phyloP scores from a whole-genome alignment of 2,329 filamentous ascomycete genomes.

The Colletotrichum caudatum region DNA sequence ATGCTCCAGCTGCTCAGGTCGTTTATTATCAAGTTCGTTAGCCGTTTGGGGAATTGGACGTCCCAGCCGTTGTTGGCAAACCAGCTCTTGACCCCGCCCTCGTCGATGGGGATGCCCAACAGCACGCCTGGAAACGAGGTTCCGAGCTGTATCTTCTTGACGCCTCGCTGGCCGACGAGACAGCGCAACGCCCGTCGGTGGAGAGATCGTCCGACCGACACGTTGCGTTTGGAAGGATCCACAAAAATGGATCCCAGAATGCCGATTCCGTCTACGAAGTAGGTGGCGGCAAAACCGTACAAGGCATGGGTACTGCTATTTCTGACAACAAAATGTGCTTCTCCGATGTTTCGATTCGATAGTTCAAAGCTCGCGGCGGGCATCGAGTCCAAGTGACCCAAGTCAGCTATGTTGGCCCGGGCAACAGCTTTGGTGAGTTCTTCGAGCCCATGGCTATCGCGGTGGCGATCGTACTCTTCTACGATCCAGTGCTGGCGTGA shows the following conservation, averaged over 20 bases:
- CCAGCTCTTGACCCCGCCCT: slow-evolving; percentile 75
- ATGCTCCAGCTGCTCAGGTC: slow-evolving; percentile 80
- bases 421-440: slow-evolving; percentile 79
- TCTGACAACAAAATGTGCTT: slow-evolving; percentile 90
- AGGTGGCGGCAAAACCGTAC: slow-evolving; percentile 93
- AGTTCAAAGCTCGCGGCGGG: slow-evolving; percentile 82
- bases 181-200: slow-evolving; percentile 86
- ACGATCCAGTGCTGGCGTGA: slow-evolving; percentile 97
- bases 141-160: slow-evolving; percentile 86
- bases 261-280: slow-evolving; percentile 78
- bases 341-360: slow-evolving; percentile 76
- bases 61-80: slow-evolving; percentile 94
- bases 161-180: slow-evolving; percentile 74
- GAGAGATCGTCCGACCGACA: slow-evolving; percentile 90
- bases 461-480: slow-evolving; percentile 84
- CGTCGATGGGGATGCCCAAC: slow-evolving; percentile 78
- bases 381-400: slow-evolving; percentile 77
- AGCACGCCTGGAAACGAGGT: slow-evolving; percentile 87
- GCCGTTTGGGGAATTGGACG: slow-evolving; percentile 67
- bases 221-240: slow-evolving; percentile 84
- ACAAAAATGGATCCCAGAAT: slow-evolving; percentile 91
- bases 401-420: slow-evolving; percentile 73
- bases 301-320: slow-evolving; percentile 93
- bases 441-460: slow-evolving; percentile 80
- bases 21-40: slow-evolving; percentile 77